Evolutionary conservation across 441 rosid species (phyloP), one percentile per base, ranked within the genome.

Genomic region (Metrosideros polymorpha): DNA sequence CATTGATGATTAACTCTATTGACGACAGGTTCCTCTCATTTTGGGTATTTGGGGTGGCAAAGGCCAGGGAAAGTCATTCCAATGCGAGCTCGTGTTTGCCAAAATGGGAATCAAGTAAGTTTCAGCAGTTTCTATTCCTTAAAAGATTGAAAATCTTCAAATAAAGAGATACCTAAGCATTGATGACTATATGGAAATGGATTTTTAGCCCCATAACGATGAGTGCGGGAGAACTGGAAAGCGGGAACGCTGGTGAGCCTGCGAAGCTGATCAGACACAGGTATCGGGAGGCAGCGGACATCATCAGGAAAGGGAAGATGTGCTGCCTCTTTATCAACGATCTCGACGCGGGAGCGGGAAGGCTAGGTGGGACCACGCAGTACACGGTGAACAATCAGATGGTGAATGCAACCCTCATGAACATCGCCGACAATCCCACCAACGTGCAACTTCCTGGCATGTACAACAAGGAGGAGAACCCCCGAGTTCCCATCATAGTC

Each of bases 41-140:
- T 85, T 89, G 89, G 92, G 92, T 85, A 53, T 90, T 55, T 90
- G 92, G 92, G 91, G 91, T 43, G 91, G 91, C 82, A 90, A 89
- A 86, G 92, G 92, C 29, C 92, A 90, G 86, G 92, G 92, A 50
- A 90, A 90, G 83, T 90, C 92, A 27, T 90, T 90, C 91, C 91
- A 87, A 25, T 89, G 91, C 82, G 91, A 90, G 82, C 92, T 90
- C 14, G 91, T 90, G 54, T 88, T 90, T 12, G 90, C 90, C 59
- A 90, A 90, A 85, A 89, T 89, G 92, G 91, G 91, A 89, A 90
- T 90, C 86, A 86, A 71, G 92, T 89, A n/a, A 88, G 90, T 86
- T 35, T 35, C 77, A 66, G 18, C 17, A 47, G n/a, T 51, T 82
- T 27, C 12, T 47, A 27, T 29, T 51, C 55, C 32, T 2, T 47